These are phyloP conservation scores for Luffa acutangula DNA, from an alignment of 306 rosid genomes.

Conservation along the genomic window DNA sequence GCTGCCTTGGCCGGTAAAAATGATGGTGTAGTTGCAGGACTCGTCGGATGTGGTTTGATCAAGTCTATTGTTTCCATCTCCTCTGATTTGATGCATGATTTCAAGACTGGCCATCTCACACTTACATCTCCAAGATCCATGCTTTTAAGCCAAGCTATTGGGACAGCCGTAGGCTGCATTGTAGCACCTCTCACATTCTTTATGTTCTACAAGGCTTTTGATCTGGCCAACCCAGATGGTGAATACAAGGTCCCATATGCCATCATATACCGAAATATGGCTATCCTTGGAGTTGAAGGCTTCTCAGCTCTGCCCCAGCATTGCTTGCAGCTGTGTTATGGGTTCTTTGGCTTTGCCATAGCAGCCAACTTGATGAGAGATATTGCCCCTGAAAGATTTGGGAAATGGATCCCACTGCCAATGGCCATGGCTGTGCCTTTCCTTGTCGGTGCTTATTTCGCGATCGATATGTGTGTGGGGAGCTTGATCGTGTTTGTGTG, in stretches of 20 bases:
- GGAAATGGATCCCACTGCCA: constrained; percentile 79
- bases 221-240: constrained; percentile 74
- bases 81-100: constrained; percentile 93
- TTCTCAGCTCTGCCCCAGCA: constrained; percentile 81
- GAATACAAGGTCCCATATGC: constrained; percentile 96
- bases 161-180: constrained; percentile 82
- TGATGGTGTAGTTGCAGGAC: constrained; percentile 88
- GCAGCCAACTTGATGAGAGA: constrained; percentile 72
- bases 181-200: constrained; percentile 88
- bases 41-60: constrained; percentile 86
- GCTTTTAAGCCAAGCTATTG: constrained; percentile 91
- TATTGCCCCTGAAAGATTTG: constrained; percentile 34
- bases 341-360: constrained; percentile 64
- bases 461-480: constrained; percentile 89
- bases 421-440: constrained; percentile 99
- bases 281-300: constrained; percentile 82
- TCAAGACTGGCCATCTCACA: constrained; percentile 90
- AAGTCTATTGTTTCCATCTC: constrained; percentile 91
- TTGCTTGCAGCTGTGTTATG: constrained; percentile 82
- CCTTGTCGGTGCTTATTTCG: constrained; percentile 87
- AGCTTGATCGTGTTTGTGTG: constrained; percentile 69
- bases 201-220: constrained; percentile 87
- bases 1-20: constrained; percentile 59
- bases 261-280: constrained; percentile 90
- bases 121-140: constrained; percentile 88